Percentiles rank a stretch among this genome's conserved stretches.
Conservation (phyloP, 306 rosid genomes). For the Amphicarpaea edgeworthii region DNA sequence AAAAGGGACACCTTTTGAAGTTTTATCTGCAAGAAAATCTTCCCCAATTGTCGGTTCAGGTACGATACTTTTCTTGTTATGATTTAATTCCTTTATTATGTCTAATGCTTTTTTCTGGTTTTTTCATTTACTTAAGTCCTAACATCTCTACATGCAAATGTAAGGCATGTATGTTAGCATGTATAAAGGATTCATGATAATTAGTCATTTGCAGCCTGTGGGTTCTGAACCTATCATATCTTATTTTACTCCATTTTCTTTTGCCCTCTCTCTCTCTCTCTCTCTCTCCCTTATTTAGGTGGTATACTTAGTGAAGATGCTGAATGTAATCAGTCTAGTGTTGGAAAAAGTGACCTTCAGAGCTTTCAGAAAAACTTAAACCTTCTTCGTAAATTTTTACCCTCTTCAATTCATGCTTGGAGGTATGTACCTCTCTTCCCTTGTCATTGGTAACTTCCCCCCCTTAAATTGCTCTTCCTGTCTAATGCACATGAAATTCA, state of each 20-base stretch:
- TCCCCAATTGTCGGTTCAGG: constrained; percentile 42
- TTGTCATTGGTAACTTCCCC: neutral
- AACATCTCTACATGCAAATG: constrained; percentile 20
- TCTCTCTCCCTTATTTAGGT: constrained; percentile 43
- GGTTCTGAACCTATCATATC: constrained; percentile 25
- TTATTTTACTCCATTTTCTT: constrained; percentile 14
- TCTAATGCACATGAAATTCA: neutral
- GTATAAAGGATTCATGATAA: neutral
- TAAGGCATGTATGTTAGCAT: neutral
- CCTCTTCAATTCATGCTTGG: constrained; percentile 65
- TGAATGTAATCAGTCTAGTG: constrained; percentile 37
- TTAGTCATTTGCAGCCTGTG: constrained; percentile 16
- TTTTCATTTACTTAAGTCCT: constrained; percentile 24
- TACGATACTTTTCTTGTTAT: constrained; percentile 27
- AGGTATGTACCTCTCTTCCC: constrained; percentile 60
- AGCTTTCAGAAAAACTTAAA: constrained; percentile 37
- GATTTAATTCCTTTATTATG: constrained; percentile 3
- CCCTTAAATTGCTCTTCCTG: neutral
- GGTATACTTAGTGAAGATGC: constrained; percentile 25
- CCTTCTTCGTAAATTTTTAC: constrained; percentile 45
- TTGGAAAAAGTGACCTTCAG: constrained; percentile 42
- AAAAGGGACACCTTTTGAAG: constrained; percentile 23
- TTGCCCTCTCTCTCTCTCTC: constrained; percentile 18
- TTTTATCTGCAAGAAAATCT: constrained; percentile 25
- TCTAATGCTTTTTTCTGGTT: constrained; percentile 15